Base-by-base conservation (phyloP, 176 grass and related monocot species). In the Raddia distichophylla region DNA sequence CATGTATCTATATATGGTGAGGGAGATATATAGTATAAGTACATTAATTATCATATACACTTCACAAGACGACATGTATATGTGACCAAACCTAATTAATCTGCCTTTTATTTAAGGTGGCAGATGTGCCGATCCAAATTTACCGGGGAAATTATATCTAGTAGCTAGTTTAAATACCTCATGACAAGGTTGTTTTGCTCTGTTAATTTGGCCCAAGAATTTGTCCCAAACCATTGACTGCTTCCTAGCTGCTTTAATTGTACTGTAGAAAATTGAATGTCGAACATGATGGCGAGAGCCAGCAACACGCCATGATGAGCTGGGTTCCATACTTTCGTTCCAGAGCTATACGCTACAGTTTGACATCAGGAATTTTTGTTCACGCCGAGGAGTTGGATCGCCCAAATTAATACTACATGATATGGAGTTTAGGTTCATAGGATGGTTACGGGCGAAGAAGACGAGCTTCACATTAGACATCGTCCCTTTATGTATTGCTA, bases 201-300 rank as follows among this genome's bases (percentile, higher is more conserved):
- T 17, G 8, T 42, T n/a, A n/a, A n/a, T n/a, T 57, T 74, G 71
- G 52, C 51, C 4, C 7, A 74, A 74, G 4, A 55, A 37, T 54
- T 37, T 74, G 71, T 56, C 71, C 4, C 51, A n/a, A 74, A 56
- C 51, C 51, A 74, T n/a, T 55, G 16, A 42, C 71, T 56, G 51
- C 51, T 74, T 13, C 11, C 49, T 51, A 74, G 51, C 8, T 3
- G 5, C 4, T 57, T 57, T 42, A 42, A 57, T 42, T 74, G 71
- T 40, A 57, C 71, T 56, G 51, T 56, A 10, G 33, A 12, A 57
- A 57, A 55, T 56, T 57, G 16, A 74, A 74, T 74, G 71, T 10
- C 3, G 56, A 73, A 54, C 8, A 40, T 55, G 32, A 74, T 56
- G 51, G 16, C 15, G 1, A 55, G 12, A 53, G 71, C 33, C 33